Base-by-base conservation (phyloP, 192 early-diverging fungal genomes). In the Lunasporangiospora selenospora region DNA sequence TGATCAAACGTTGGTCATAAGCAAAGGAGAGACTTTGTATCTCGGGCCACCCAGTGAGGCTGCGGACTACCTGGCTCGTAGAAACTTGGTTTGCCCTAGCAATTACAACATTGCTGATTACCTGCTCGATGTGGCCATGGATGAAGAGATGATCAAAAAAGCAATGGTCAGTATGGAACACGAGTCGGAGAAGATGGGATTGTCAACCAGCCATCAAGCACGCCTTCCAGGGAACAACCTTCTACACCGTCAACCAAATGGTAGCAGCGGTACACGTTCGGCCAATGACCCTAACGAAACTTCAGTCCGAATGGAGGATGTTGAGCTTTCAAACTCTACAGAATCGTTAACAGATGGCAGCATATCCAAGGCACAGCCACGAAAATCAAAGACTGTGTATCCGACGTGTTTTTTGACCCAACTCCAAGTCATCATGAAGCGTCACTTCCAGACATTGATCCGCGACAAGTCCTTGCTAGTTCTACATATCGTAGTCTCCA, bases 321-420 rank as follows among this genome's bases (percentile, higher is more conserved):
- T 9, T 2, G 60, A 38, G n/a, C 63, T 43, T 6, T 13, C 60
- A 9, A 30, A 19, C 21, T 52, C 46, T 2, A 51, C 38, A 0
- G 47, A 38, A 8, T 58, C 67, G 4, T 11, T 57, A 0, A 63
- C 67, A 0, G 58, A 70, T 3, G 15, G 34, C 27, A 49, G 21
- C 26, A 13, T 26, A 13, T 11, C 31, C 50, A 0, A 10, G 15
- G 40, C 31, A 41, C 12, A 29, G 9, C 1, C 21, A 3, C 51
- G 21, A 33, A 23, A 30, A 3, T 58, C 58, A 24, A 57, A 48
- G 34, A 71, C 53, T 0, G 47, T 62, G 3, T 71, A 71, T 34
- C 59, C 58, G 0, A 77, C 76, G 32, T 67, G 79, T n/a, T 83
- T 84, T 63, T 49, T 90, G 38, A 88, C 85, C 6, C 83, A 88